phyloP scores from a whole-genome alignment of 192 early-diverging fungal species.

The Mortierella claussenii region DNA sequence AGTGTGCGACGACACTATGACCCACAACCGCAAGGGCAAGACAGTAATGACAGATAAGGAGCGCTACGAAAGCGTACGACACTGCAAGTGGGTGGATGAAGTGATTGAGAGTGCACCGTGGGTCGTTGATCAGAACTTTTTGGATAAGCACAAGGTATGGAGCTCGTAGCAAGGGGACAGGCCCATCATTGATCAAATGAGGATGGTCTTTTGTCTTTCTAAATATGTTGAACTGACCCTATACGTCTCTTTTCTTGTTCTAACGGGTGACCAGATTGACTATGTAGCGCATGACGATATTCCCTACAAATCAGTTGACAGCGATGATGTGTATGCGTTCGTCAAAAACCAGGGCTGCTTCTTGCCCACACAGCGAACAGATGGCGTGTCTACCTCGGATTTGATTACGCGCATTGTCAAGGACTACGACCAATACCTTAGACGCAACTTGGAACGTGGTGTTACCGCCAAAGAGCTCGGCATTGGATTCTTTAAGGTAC shows the following conservation, averaged over 20 bases:
- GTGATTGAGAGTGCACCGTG: conserved; percentile 82
- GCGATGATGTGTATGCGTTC: conserved; percentile 81
- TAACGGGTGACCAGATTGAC: no score
- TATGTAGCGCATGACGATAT: conserved; percentile 88
- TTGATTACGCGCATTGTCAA: conserved; percentile 86
- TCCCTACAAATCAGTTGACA: conserved; percentile 76
- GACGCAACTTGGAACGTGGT: conserved; percentile 87
- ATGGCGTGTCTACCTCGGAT: conserved; percentile 83
- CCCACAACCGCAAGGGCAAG: conserved; percentile 83
- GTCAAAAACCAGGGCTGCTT: conserved; percentile 79
- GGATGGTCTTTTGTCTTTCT: conserved; percentile 11
- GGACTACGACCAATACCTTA: conserved; percentile 86
- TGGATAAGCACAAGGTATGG: conserved; percentile 69
- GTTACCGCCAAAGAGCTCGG: conserved; percentile 84
- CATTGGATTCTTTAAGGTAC: conserved; percentile 82
- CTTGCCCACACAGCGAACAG: conserved; percentile 79
- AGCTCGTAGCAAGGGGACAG: no score
- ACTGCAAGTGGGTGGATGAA: conserved; percentile 89
- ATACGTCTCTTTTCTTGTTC: background rate
- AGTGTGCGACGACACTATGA: conserved; percentile 79
- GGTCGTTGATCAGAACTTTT: conserved; percentile 78
- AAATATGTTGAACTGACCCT: background rate
- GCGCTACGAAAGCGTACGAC: conserved; percentile 80
- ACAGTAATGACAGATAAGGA: conserved; percentile 83
- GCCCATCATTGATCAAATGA: no score